These are phyloP conservation scores for Aspergillus aculeatinus DNA, from an alignment of 2,329 filamentous ascomycete species.

Conservation along the genomic window DNA sequence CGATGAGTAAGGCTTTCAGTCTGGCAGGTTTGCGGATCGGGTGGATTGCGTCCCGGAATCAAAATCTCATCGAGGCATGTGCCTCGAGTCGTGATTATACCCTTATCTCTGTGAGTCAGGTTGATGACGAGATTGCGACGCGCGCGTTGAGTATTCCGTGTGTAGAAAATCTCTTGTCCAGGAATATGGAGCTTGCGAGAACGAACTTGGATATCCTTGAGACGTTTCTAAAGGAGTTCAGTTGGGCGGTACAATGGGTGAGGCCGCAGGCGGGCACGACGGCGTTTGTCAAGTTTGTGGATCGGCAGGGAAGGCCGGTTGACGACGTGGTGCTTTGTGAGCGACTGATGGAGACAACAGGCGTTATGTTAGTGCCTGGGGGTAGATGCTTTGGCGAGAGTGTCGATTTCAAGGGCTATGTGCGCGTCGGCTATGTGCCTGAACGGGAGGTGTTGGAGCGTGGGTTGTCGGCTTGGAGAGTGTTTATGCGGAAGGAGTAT, in stretches of 20 bases:
- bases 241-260: constrained; percentile 65
- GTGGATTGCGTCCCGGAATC: constrained; percentile 72
- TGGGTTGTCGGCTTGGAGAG: constrained; percentile 56
- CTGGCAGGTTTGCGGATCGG: constrained; percentile 79
- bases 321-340: constrained; percentile 69
- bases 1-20: constrained; percentile 82
- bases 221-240: constrained; percentile 64
- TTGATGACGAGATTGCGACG: constrained; percentile 76
- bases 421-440: constrained; percentile 73
- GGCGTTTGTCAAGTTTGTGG: constrained; percentile 69
- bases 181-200: constrained; percentile 67
- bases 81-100: constrained; percentile 74
- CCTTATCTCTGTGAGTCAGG: constrained; percentile 77
- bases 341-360: constrained; percentile 63
- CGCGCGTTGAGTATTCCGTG: constrained; percentile 68
- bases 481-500: constrained; percentile 55
- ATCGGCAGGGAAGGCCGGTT: constrained; percentile 56
- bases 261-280: constrained; percentile 78
- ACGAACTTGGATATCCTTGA: constrained; percentile 67
- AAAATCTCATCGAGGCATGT: constrained; percentile 61
- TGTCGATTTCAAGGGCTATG: constrained; percentile 67
- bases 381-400: constrained; percentile 67
- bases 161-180: constrained; percentile 61
- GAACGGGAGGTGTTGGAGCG: constrained; percentile 65
- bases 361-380: constrained; percentile 72